These are phyloP conservation scores for Yamadazyma philogaea DNA, from an alignment of 805 yeast genomes.

Conservation along the genomic window DNA sequence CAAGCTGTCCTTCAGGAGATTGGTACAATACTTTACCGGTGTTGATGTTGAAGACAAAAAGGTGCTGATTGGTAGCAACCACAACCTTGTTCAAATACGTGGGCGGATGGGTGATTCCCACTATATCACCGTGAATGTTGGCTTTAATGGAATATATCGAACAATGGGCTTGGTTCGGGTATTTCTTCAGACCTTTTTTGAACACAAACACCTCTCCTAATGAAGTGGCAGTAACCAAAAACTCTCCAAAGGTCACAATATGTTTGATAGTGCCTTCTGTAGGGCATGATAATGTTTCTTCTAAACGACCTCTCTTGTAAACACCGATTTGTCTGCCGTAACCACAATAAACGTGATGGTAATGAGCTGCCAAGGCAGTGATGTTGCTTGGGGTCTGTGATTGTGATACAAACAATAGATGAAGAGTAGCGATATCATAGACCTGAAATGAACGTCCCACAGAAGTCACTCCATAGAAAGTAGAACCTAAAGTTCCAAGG, in stretches of 20 bases:
- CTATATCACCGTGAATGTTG: slow-evolving; percentile 66
- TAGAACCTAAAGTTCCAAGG: slow-evolving; percentile 80
- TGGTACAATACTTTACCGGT: slow-evolving; percentile 70
- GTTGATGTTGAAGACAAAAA: slow-evolving; percentile 69
- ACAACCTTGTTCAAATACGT: slow-evolving; percentile 89
- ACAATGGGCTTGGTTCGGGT: slow-evolving; percentile 66
- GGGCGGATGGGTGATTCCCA: slow-evolving; percentile 75
- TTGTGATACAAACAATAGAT: slow-evolving; percentile 80
- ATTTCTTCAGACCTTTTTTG: slow-evolving; percentile 46
- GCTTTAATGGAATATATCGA: slow-evolving; percentile 50
- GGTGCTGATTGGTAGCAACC: slow-evolving; percentile 66
- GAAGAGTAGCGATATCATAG: slow-evolving; percentile 85
- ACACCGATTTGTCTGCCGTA: slow-evolving; percentile 71
- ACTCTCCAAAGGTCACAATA: slow-evolving; percentile 73
- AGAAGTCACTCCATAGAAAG: slow-evolving; percentile 83
- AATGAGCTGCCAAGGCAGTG: slow-evolving; percentile 70
- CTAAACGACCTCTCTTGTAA: slow-evolving; percentile 76
- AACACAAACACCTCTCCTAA: slow-evolving; percentile 50
- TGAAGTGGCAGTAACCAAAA: slow-evolving; percentile 52
- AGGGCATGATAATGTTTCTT: slow-evolving; percentile 36
- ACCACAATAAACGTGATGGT: slow-evolving; percentile 79
- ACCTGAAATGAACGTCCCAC: slow-evolving; percentile 91
- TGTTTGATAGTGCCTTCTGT: slow-evolving; percentile 43
- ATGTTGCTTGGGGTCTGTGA: slow-evolving; percentile 70
- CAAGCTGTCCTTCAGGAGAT: slow-evolving; percentile 45